Base-by-base conservation (phyloP, 306 rosid species). In the Cucumis sativus region DNA sequence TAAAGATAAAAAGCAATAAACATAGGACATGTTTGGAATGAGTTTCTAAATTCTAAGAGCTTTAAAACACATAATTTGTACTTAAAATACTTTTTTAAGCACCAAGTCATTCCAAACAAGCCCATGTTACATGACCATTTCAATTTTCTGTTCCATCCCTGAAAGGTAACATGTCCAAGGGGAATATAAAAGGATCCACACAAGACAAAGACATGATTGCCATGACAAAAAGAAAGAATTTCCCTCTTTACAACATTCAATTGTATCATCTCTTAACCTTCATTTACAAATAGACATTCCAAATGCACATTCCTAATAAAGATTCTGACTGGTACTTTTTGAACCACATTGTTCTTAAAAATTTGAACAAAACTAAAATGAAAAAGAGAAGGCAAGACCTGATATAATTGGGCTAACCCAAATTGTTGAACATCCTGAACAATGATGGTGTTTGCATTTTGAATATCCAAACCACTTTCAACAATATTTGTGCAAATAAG, bases 381-480 rank as follows among this genome's bases (percentile, higher is more conserved):
- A 66, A 40, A 66, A 70, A 52, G 80, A 73, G 77, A 76, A 82
- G 77, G 85, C 80, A 85, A 78, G 20, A 95, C 98, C 98, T 95
- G 98, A 83, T 92, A 95, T 83, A 95, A 79, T 79, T 95, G 97
- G 51, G 98, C 98, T 63, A 95, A 89, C 84, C 98, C 98, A 83
- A 95, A 95, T 51, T 89, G 97, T 84, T 95, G 98, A 85, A 95
- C 92, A 82, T 95, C 98, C 88, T 92, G 97, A 86, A 95, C 80
- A 81, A 92, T 88, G 84, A 95, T 95, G 86, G 98, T 92, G 84
- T 95, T 95, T 61, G 98, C 97, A 85, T 95, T 95, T 88, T 92
- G 97, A 87, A 95, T 95, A 80, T 95, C 98, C 80, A 92, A 97
- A 81, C 98, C 98, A 77, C 98, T 95, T 87, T 95, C 98, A 72